Evolutionary conservation across 495 filamentous ascomycete species (phyloP).

Genomic region (Aspergillus coremiiformis): DNA sequence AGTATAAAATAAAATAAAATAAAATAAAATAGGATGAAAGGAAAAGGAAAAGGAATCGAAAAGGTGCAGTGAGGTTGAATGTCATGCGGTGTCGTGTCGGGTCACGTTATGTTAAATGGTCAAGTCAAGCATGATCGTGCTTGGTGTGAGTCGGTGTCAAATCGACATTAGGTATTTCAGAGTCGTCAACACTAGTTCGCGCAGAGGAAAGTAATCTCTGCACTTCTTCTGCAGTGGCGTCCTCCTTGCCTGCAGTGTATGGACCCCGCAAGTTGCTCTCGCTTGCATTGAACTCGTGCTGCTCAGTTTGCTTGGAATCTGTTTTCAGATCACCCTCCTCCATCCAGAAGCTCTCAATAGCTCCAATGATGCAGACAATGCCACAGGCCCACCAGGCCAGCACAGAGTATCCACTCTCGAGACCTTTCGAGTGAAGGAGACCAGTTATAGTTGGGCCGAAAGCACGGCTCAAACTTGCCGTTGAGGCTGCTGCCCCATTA

Average conservation of each 20-base stretch:
- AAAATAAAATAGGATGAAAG: conserved; percentile 9
- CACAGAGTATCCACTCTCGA: conserved; percentile 72
- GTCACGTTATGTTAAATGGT: conserved; percentile 1
- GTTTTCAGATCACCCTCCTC: conserved; percentile 34
- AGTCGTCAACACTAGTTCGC: conserved; percentile 37
- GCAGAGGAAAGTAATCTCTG: conserved; percentile 34
- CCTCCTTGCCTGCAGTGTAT: conserved; percentile 17
- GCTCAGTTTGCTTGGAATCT: conserved; percentile 22
- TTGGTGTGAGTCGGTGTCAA: conserved; percentile 13
- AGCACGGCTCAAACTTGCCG: conserved; percentile 77
- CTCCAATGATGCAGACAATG: conserved; percentile 66
- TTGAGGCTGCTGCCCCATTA: conserved; percentile 88
- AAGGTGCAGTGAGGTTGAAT: conserved; percentile 1
- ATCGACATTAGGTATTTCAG: conserved; percentile 24
- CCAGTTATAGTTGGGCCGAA: conserved; percentile 87
- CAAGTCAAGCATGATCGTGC: conserved; percentile 7
- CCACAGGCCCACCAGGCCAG: conserved; percentile 89
- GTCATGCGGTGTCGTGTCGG: not conserved
- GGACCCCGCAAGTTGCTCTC: conserved; percentile 14
- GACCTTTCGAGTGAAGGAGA: conserved; percentile 70
- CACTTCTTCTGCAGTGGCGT: conserved; percentile 29
- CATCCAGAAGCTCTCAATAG: conserved; percentile 49
- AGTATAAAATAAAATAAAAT: conserved; percentile 6
- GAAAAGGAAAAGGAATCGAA: too few relatives aligned
- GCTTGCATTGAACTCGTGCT: not conserved